Conservation (phyloP, 139 green algal genomes). For the Dunaliella primolecta region DNA sequence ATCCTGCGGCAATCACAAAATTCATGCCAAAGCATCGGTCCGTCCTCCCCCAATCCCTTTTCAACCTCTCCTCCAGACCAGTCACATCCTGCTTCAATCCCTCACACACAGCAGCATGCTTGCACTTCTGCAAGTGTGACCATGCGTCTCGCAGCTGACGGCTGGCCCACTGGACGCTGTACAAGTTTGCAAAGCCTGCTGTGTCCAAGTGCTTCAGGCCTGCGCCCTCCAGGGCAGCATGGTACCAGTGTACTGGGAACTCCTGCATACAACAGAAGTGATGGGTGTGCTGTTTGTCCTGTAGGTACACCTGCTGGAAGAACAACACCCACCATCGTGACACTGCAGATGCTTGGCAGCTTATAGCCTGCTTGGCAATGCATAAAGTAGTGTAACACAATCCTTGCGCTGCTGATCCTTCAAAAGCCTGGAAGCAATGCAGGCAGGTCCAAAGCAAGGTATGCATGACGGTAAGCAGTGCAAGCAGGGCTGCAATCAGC, state of each 20-base stretch:
- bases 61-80: background rate
- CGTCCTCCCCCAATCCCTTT: background rate
- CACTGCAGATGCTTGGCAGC: no score
- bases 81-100: background rate
- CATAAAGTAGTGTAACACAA: no score
- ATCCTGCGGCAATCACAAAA: background rate
- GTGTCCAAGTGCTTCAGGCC: background rate
- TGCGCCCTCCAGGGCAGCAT: background rate
- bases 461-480: no score
- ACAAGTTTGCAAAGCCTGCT: background rate
- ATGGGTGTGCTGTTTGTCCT: no score
- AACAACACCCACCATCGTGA: no score
- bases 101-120: background rate
- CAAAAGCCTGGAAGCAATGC: no score
- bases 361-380: no score
- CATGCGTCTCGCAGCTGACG: background rate
- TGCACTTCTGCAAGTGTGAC: background rate
- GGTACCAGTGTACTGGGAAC: background rate
- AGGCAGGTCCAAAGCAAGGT: no score
- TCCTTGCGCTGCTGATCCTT: no score
- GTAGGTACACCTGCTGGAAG: no score
- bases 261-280: background rate
- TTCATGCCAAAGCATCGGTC: background rate
- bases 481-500: no score
- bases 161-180: background rate